Conservation (phyloP, 345 rosid genomes). For the Leavenworthia alabamica region DNA sequence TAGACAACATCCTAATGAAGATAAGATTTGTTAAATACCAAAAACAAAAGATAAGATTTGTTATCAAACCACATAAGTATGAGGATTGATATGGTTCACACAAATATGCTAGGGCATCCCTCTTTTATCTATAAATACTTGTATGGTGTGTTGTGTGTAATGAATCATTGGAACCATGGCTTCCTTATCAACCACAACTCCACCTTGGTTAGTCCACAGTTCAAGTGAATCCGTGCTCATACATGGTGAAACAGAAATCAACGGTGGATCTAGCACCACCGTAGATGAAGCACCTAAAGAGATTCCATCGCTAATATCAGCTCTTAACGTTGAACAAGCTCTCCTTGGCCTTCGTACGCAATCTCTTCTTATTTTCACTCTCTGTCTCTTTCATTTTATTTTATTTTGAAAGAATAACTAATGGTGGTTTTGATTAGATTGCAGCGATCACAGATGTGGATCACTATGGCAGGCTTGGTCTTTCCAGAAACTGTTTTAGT, state of each 20-base stretch:
- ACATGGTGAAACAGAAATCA: slow-evolving; percentile 28
- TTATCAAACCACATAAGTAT: background rate
- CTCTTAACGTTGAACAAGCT: slow-evolving; percentile 77
- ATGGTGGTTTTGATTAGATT: slow-evolving; percentile 38
- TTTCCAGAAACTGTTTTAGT: slow-evolving; percentile 50
- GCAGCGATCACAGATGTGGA: slow-evolving; percentile 90
- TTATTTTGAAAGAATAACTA: slow-evolving; percentile 7
- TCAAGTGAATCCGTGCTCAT: slow-evolving; percentile 11
- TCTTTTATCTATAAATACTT: background rate
- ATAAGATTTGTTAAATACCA: no score
- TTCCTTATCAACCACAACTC: slow-evolving; percentile 25
- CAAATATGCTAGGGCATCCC: slow-evolving; percentile 3
- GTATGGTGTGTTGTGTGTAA: background rate
- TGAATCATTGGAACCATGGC: slow-evolving; percentile 17
- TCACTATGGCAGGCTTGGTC: slow-evolving; percentile 66
- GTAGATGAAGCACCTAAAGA: slow-evolving; percentile 48
- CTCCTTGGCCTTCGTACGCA: slow-evolving; percentile 88
- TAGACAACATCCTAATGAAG: no score
- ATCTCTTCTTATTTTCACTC: slow-evolving; percentile 4
- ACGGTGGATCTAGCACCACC: slow-evolving; percentile 41
- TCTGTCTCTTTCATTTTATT: background rate
- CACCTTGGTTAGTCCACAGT: slow-evolving; percentile 11
- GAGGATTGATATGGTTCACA: slow-evolving; percentile 11
- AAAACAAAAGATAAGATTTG: no score
- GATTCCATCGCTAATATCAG: slow-evolving; percentile 56